Percentiles rank a stretch among this genome's conserved stretches.
phyloP scores from a whole-genome alignment of 2,329 filamentous ascomycete species.

The Diplodia intermedia region DNA sequence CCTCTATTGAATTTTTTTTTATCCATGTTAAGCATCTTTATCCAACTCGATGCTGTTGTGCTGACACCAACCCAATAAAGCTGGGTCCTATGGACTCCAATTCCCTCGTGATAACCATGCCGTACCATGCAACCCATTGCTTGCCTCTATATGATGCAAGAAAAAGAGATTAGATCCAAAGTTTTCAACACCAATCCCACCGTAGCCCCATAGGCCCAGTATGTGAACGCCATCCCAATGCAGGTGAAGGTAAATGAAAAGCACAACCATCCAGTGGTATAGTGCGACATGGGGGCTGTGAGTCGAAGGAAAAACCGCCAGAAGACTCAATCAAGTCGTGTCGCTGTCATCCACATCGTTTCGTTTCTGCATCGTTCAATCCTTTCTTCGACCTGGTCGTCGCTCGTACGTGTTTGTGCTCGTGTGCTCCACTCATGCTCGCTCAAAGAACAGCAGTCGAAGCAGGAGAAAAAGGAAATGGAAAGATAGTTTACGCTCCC shows the following conservation, averaged over 20 bases:
- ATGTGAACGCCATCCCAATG: conserved; percentile 26
- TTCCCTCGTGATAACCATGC: neutral
- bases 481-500: neutral
- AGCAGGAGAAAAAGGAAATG: conserved; percentile 11
- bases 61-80: neutral
- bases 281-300: conserved; percentile 13
- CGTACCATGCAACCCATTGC: conserved; percentile 17
- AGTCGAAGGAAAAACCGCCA: conserved; percentile 10
- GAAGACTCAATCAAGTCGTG: conserved; percentile 18
- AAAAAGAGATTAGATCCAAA: conserved; percentile 16
- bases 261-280: conserved; percentile 27
- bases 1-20: neutral
- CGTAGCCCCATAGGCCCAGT: neutral
- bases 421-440: conserved; percentile 18
- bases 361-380: conserved; percentile 16
- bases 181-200: conserved; percentile 20
- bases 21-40: conserved; percentile 4
- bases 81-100: neutral
- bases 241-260: conserved; percentile 26
- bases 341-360: conserved; percentile 26
- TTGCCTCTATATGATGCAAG: conserved; percentile 19
- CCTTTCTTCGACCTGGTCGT: conserved; percentile 4
- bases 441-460: conserved; percentile 21
- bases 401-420: conserved; percentile 11
- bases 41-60: neutral